Evolutionary conservation across 805 yeast species (phyloP), one percentile per base, ranked within the genome.

Genomic region (Alloascoidea africana): DNA sequence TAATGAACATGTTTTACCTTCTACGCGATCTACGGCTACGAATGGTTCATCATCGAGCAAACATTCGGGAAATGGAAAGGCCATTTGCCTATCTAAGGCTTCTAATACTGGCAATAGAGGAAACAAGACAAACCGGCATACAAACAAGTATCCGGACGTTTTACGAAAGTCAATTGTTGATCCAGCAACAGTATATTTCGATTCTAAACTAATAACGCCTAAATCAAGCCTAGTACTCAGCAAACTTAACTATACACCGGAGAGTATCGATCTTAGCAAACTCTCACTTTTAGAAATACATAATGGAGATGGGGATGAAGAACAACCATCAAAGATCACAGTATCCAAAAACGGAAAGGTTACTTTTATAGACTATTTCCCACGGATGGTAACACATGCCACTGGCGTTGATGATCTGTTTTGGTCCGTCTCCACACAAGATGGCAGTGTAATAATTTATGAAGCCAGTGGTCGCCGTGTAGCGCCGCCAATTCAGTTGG

Each of bases 391-490:
- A 6, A 82, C 84, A 30, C 56, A 87, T 18, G 81, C 76, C 2
- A 50, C 66, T 4, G 68, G 66, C 0, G n/a, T 23, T 23, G 68
- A 73, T 6, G 51, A 53, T 15, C 38, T 49, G 1, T 87, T 82
- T 52, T 87, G 96, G 96, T 91, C 95, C 0, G 58, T 81, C 2
- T 69, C 85, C n/a, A 76, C 95, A 1, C 71, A 73, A 13, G 93
- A 82, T 48, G 97, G 97, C 2, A 73, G 73, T 14, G 51, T 91
- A 2, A 65, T 81, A 41, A 70, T 80, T 1, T 89, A 84, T 53
- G 69, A 87, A 2, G 79, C 77, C 39, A 58, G 70, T 1, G 95
- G 97, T 1, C 68, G 77, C 45, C 61, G 85, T 39, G 34, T 83
- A 4, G 55, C 85, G 17, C 96, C 97, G 0, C 85, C 94, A 0